Evolutionary conservation across 2,329 filamentous ascomycete genomes (phyloP), one percentile per base, ranked within the genome.

Genomic region (Colletotrichum echinochloae): DNA sequence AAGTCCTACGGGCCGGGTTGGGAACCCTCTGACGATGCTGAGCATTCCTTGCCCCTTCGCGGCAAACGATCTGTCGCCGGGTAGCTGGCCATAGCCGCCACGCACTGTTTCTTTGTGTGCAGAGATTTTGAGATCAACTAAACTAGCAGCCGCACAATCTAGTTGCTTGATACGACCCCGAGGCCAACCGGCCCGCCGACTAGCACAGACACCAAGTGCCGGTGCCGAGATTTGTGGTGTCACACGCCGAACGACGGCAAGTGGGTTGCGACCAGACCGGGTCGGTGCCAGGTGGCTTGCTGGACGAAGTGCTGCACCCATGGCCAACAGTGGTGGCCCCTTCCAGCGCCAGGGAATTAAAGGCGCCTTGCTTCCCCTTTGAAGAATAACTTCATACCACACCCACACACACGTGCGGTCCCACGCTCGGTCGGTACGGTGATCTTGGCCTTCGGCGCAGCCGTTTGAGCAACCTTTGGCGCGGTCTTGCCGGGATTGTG

Each of bases 391-490:
- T 8, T 23, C 4, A 30, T 28, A 28, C 30, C 37, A n/a, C 41
- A n/a, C 6, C 41, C 4, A 51, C 37, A 46, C 35, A 37, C 33
- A 41, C n/a, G 44, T 39, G 37, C n/a, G 44, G 44, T 60, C 59
- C 48, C 33, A 41, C n/a, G 44, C 30, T 49, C n/a, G 44, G 44
- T 60, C 59, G 59, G n/a, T 37, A 39, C 59, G 20, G 23, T 6
- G 23, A 33, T 26, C 35, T 48, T 20, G 28, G 46, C 57, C 30
- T 14, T 49, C 44, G 55, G 52, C 54, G 44, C 37, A 46, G 64
- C 12, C 49, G 62, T 70, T 66, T 70, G 52, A 67, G 64, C 63
- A 67, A 54, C 26, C 33, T 54, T 12, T 30, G 56, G 49, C 65
- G 65, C 55, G 30, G n/a, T 14, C 23, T 33, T 60, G 61, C 55